Evolutionary conservation across 1,284 basidiomycete species (phyloP).

Genomic region (Coriolopsis trogii): DNA sequence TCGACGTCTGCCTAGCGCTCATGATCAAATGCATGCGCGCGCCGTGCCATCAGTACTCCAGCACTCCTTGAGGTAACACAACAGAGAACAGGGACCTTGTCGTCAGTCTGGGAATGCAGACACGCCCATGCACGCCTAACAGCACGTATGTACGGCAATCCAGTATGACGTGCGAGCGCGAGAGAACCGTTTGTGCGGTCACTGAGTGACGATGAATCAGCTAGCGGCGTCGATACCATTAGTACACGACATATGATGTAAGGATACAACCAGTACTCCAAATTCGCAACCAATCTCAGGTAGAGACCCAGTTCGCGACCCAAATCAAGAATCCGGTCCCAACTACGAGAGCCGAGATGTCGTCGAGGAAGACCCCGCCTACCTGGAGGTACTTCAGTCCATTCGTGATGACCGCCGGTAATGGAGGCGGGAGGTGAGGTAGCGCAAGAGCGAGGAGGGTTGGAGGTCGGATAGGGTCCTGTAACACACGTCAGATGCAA

Average conservation of each 20-base stretch:
- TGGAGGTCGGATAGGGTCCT: slow-evolving; percentile 65
- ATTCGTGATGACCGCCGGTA: slow-evolving; percentile 63
- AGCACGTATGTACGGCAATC: no score
- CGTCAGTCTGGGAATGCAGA: no score
- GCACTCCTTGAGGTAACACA: no score
- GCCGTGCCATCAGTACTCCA: no score
- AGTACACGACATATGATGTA: slow-evolving; percentile 18
- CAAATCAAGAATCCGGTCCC: slow-evolving; percentile 63
- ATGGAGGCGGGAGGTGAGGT: slow-evolving; percentile 63
- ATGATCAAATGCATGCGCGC: no score
- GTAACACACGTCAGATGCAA: slow-evolving; percentile 7
- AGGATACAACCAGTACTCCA: slow-evolving; percentile 11
- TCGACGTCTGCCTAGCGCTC: no score
- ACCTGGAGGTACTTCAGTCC: slow-evolving; percentile 68
- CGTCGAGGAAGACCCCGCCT: slow-evolving; percentile 65
- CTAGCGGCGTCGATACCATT: no score
- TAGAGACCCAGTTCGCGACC: slow-evolving; percentile 51
- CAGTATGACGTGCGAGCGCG: no score
- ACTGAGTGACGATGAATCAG: no score
- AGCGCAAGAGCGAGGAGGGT: slow-evolving; percentile 60
- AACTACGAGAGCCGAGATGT: slow-evolving; percentile 65
- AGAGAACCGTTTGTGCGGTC: no score
- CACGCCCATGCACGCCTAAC: no score
- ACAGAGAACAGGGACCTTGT: no score
- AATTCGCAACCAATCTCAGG: slow-evolving; percentile 11